Percentiles rank a stretch among this genome's conserved stretches.
Evolutionary conservation across 1,284 basidiomycete species (phyloP).

Genomic region (Megacollybia platyphylla): DNA sequence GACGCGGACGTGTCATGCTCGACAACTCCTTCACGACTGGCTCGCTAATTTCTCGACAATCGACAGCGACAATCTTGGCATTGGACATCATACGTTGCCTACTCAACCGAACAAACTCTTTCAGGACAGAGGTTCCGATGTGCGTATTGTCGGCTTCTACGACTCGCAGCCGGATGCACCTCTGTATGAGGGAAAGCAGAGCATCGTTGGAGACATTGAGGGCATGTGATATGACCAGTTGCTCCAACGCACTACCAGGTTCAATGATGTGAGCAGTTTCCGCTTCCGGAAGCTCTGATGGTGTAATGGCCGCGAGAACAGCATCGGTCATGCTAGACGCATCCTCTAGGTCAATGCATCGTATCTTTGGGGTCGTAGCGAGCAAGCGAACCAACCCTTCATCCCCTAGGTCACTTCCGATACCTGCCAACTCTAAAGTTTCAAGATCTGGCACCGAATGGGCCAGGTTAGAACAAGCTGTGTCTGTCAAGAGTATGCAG

Average conservation of each 20-base stretch:
- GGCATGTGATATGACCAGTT: constrained; percentile 65
- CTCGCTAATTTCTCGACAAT: constrained; percentile 65
- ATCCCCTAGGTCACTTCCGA: constrained; percentile 57
- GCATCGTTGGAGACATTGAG: constrained; percentile 48
- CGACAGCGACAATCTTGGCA: constrained; percentile 55
- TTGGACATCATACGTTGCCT: constrained; percentile 34
- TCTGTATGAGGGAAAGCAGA: constrained; percentile 48
- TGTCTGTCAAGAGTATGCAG: constrained; percentile 67
- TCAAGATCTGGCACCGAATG: constrained; percentile 66
- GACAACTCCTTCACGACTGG: constrained; percentile 45
- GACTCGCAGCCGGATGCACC: constrained; percentile 46
- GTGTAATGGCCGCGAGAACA: constrained; percentile 57
- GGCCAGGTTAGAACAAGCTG: constrained; percentile 61
- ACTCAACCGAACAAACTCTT: constrained; percentile 51
- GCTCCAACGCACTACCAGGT: constrained; percentile 57
- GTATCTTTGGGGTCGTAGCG: constrained; percentile 55
- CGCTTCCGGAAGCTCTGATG: constrained; percentile 14
- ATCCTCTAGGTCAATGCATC: constrained; percentile 77
- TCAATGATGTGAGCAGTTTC: constrained; percentile 6
- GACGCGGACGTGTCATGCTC: constrained; percentile 46
- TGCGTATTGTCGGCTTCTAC: constrained; percentile 75
- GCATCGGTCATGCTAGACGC: constrained; percentile 66
- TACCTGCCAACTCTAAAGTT: constrained; percentile 71
- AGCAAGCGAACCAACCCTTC: constrained; percentile 66
- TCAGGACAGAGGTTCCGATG: constrained; percentile 49